Evolutionary conservation across 2,329 filamentous ascomycete species (phyloP).

Genomic region (Westerdykella sp.): DNA sequence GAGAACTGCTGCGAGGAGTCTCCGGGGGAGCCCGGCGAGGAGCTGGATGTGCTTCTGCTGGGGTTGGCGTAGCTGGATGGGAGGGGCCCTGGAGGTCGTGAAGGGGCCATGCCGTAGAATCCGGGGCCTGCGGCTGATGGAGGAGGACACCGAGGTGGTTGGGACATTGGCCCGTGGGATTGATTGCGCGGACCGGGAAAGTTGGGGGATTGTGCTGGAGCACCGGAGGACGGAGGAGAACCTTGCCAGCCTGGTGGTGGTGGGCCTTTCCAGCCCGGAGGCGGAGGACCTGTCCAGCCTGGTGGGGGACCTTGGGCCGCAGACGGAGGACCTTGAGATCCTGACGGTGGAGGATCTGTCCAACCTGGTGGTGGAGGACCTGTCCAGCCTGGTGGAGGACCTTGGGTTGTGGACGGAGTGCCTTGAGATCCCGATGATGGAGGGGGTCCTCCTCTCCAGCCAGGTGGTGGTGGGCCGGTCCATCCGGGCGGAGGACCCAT

Average conservation of each 20-base stretch:
- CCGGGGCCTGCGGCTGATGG: constrained; percentile 33
- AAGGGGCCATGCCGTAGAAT: constrained; percentile 49
- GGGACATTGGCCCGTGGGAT: constrained; percentile 1
- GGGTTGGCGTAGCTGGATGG: constrained; percentile 38
- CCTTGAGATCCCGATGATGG: background rate
- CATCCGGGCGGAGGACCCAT: constrained; percentile 19
- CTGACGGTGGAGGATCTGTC: background rate
- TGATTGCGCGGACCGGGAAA: background rate
- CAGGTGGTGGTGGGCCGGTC: constrained; percentile 8
- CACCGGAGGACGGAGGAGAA: constrained; percentile 5
- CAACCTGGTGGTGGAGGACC: constrained; percentile 2
- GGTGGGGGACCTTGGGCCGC: constrained; percentile 3
- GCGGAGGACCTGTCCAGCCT: constrained; percentile 2
- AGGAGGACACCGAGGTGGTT: constrained; percentile 11
- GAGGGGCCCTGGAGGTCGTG: constrained; percentile 37
- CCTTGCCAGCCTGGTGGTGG: background rate
- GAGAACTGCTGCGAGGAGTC: constrained; percentile 19
- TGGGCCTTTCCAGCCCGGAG: background rate
- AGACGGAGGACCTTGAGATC: constrained; percentile 2
- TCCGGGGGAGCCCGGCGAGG: constrained; percentile 12
- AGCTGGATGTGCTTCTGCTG: constrained; percentile 10
- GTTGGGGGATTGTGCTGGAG: constrained; percentile 1
- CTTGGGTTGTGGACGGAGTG: constrained; percentile 2
- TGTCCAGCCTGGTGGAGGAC: constrained; percentile 3
- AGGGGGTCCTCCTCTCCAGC: constrained; percentile 1